phyloP scores from a whole-genome alignment of 352 stramenopile genomes.

The Phytophthora hybrid region DNA sequence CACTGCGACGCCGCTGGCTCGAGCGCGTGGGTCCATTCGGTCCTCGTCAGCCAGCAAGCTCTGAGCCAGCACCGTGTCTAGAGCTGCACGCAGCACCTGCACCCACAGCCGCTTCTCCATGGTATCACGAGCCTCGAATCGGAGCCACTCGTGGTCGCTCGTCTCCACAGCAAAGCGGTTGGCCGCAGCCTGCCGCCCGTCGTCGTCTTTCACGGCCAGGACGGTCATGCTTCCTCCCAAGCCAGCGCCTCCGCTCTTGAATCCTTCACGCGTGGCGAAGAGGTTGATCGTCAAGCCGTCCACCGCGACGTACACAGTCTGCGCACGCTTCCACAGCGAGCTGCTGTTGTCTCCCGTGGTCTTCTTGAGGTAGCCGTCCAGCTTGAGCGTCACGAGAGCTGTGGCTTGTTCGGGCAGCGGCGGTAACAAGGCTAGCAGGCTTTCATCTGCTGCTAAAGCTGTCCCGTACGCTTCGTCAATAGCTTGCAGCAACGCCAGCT shows the following conservation, averaged over 20 bases:
- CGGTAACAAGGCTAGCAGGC: slow-evolving; percentile 43
- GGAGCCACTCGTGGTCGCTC: slow-evolving; percentile 56
- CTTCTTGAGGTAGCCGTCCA: slow-evolving; percentile 50
- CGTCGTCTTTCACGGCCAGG: slow-evolving; percentile 43
- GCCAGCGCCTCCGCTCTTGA: slow-evolving; percentile 47
- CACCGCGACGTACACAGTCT: slow-evolving; percentile 58
- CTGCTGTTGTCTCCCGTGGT: slow-evolving; percentile 32
- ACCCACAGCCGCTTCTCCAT: slow-evolving; percentile 61
- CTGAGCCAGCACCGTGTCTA: slow-evolving; percentile 59
- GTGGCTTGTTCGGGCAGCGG: slow-evolving; percentile 40
- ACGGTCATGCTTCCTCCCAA: slow-evolving; percentile 39
- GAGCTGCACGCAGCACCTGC: slow-evolving; percentile 55
- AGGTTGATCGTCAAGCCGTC: slow-evolving; percentile 57
- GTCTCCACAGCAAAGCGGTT: slow-evolving; percentile 64
- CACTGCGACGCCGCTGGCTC: background rate
- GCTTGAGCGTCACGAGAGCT: slow-evolving; percentile 45
- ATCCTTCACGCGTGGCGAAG: slow-evolving; percentile 67
- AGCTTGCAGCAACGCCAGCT: slow-evolving; percentile 57
- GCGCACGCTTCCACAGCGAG: slow-evolving; percentile 45
- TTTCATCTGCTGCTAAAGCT: slow-evolving; percentile 40
- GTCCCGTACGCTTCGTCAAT: slow-evolving; percentile 57
- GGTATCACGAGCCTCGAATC: slow-evolving; percentile 47
- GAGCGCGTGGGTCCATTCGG: slow-evolving; percentile 3
- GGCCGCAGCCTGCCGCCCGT: slow-evolving; percentile 13
- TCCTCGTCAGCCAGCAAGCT: slow-evolving; percentile 55